Evolutionary conservation across 2,329 filamentous ascomycete genomes (phyloP).

Genomic region (Monosporascus sp.): DNA sequence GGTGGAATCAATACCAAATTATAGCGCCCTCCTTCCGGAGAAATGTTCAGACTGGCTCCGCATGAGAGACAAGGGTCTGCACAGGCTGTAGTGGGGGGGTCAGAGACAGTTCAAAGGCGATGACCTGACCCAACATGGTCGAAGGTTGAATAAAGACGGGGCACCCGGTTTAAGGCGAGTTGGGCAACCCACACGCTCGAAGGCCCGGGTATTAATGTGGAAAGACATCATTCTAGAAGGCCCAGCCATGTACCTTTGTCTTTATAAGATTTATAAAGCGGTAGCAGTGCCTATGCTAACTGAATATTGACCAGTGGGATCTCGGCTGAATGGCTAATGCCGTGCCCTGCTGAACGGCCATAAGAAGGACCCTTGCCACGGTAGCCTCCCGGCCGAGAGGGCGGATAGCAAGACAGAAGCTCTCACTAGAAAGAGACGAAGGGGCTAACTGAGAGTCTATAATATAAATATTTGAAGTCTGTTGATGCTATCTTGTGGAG

Average conservation of each 20-base stretch:
- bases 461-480: neutral
- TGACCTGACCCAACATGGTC: slow-evolving; percentile 34
- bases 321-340: slow-evolving; percentile 48
- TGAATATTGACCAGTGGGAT: slow-evolving; percentile 32
- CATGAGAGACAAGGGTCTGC: slow-evolving; percentile 36
- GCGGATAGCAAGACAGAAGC: slow-evolving; percentile 15
- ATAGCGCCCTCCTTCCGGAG: slow-evolving; percentile 39
- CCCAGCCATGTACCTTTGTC: slow-evolving; percentile 35
- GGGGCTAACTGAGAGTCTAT: neutral
- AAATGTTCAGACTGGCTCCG: slow-evolving; percentile 42
- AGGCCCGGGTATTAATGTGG: slow-evolving; percentile 24
- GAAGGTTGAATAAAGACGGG: slow-evolving; percentile 31
- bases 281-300: slow-evolving; percentile 31
- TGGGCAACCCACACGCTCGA: slow-evolving; percentile 30
- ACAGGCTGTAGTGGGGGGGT: slow-evolving; percentile 26
- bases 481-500: neutral
- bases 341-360: slow-evolving; percentile 32
- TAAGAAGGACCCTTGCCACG: slow-evolving; percentile 29
- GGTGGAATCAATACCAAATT: slow-evolving; percentile 43
- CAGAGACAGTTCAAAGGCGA: slow-evolving; percentile 23
- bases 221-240: slow-evolving; percentile 24
- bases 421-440: slow-evolving; percentile 10
- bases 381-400: slow-evolving; percentile 26
- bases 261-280: slow-evolving; percentile 29
- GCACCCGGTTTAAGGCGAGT: slow-evolving; percentile 30